A percentile compares a stretch with the other conserved stretches of the same genome.
These are phyloP conservation scores for Pseudogymnoascus sp. DNA, from an alignment of 2,329 filamentous ascomycete species.

Conservation along the genomic window DNA sequence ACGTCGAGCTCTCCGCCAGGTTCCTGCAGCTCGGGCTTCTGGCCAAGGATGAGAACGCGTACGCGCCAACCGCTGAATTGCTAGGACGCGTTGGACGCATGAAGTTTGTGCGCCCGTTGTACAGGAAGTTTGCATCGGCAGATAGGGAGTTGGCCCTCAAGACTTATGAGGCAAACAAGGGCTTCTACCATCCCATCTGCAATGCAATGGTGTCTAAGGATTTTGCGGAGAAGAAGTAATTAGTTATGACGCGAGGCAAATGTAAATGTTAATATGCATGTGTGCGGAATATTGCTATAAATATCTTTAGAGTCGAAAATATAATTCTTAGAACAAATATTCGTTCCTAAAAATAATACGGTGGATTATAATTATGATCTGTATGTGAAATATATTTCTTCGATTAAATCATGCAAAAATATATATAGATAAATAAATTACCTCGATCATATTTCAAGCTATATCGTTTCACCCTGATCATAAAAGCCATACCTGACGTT, in stretches of 20 bases:
- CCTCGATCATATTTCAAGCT: neutral
- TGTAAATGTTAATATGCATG: neutral
- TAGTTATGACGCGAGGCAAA: neutral
- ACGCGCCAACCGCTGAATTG: constrained; percentile 65
- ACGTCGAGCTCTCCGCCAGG: constrained; percentile 77
- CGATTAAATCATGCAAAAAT: neutral
- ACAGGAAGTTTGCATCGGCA: constrained; percentile 66
- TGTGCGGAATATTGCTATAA: neutral
- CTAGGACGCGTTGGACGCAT: constrained; percentile 82
- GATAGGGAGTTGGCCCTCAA: constrained; percentile 68
- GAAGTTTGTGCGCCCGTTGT: constrained; percentile 93
- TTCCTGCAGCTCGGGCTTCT: constrained; percentile 76
- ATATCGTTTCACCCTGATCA: neutral
- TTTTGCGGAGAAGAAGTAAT: constrained; percentile 34
- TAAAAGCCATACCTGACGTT: neutral
- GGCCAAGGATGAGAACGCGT: constrained; percentile 63
- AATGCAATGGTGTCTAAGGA: constrained; percentile 82
- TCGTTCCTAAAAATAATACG: neutral
- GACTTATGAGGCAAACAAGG: constrained; percentile 80
- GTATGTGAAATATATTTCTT: neutral
- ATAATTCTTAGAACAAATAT: neutral
- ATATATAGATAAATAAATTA: neutral
- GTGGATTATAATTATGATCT: neutral
- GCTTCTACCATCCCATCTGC: constrained; percentile 96
- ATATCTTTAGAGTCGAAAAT: neutral